These are phyloP conservation scores for Kluyveromyces aestuarii DNA, from an alignment of 805 yeast species.

Conservation along the genomic window DNA sequence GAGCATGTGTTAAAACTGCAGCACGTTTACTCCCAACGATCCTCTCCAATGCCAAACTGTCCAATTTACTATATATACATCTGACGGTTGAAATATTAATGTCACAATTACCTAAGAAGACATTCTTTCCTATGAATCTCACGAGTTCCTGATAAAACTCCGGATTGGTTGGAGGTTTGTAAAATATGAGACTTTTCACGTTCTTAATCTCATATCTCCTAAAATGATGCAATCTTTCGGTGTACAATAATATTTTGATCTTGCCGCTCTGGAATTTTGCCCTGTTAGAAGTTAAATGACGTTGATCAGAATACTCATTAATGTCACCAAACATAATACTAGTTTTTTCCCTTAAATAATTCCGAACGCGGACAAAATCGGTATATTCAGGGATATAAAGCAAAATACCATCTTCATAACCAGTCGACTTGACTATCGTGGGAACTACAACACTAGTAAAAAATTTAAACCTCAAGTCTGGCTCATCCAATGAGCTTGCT, in stretches of 20 bases:
- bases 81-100: slow-evolving; percentile 49
- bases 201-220: slow-evolving; percentile 80
- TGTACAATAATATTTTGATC: slow-evolving; percentile 67
- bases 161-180: slow-evolving; percentile 80
- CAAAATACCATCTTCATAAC: slow-evolving; percentile 63
- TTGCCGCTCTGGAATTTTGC: slow-evolving; percentile 56
- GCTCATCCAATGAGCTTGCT: slow-evolving; percentile 49
- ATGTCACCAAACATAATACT: slow-evolving; percentile 57
- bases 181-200: slow-evolving; percentile 72
- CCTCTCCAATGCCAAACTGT: slow-evolving; percentile 68
- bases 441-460: slow-evolving; percentile 72
- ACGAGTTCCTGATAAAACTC: slow-evolving; percentile 71
- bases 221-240: slow-evolving; percentile 90
- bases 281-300: slow-evolving; percentile 64
- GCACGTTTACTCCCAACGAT: slow-evolving; percentile 74
- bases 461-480: slow-evolving; percentile 73
- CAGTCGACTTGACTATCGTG: slow-evolving; percentile 49
- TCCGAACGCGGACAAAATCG: slow-evolving; percentile 73
- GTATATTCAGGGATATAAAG: slow-evolving; percentile 78
- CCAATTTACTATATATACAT: slow-evolving; percentile 68
- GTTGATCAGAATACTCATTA: slow-evolving; percentile 73
- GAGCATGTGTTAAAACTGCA: slow-evolving; percentile 58
- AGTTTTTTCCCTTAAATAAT: slow-evolving; percentile 48
- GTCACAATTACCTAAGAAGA: slow-evolving; percentile 42
- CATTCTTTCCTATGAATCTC: slow-evolving; percentile 54